Conservation (phyloP, 163 green algal genomes). For the Chloromonas sp. region DNA sequence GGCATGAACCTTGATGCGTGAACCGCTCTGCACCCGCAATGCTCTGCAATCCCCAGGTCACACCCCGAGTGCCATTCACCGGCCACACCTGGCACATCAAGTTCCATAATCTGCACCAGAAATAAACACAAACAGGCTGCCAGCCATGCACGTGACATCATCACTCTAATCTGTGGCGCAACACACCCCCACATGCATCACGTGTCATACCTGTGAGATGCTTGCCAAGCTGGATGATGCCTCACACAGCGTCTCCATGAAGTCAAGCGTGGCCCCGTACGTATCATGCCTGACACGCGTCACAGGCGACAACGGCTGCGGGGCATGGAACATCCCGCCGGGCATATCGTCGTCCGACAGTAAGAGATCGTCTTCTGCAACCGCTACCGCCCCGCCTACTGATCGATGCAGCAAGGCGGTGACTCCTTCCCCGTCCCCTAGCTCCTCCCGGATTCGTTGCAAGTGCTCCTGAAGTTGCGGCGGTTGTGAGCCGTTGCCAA, state of each 20-base stretch:
- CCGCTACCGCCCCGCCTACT: background rate
- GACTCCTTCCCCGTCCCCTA: slow-evolving; percentile 64
- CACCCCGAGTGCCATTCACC: no score
- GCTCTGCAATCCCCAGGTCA: no score
- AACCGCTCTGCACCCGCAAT: no score
- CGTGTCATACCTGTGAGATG: slow-evolving; percentile 52
- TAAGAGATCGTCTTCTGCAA: slow-evolving; percentile 17
- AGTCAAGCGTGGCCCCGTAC: slow-evolving; percentile 90
- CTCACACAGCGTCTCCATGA: slow-evolving; percentile 90
- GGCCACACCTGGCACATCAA: no score
- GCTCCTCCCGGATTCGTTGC: slow-evolving; percentile 34
- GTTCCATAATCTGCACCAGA: no score
- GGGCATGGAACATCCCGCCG: background rate
- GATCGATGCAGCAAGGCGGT: slow-evolving; percentile 37
- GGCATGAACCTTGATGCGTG: no score
- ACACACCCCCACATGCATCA: no score
- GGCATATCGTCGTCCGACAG: slow-evolving; percentile 27
- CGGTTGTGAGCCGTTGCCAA: no score
- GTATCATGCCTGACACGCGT: slow-evolving; percentile 65
- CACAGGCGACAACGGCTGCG: slow-evolving; percentile 29
- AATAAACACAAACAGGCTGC: no score
- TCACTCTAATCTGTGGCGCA: no score
- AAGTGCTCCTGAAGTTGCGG: slow-evolving; percentile 11
- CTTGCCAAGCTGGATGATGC: slow-evolving; percentile 68
- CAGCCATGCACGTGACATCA: no score